These are phyloP conservation scores for Corylus heterophylla DNA, from an alignment of 306 rosid species.

Conservation along the genomic window DNA sequence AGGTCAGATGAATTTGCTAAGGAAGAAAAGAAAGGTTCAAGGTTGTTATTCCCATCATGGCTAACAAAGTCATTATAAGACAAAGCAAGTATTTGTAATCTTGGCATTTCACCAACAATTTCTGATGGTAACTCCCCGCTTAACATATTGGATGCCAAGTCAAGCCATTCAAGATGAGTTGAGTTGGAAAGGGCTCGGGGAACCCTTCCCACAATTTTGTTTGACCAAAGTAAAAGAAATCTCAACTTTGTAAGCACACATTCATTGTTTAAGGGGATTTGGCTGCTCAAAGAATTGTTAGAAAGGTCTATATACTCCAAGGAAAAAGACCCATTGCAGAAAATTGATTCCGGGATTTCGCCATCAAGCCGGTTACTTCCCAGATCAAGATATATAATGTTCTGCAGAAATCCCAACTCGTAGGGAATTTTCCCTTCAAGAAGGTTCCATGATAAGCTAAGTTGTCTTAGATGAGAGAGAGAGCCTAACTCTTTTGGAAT, in stretches of 20 bases:
- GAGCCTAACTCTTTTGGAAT: constrained; percentile 72
- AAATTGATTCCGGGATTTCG: constrained; percentile 61
- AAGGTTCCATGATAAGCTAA: constrained; percentile 64
- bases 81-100: constrained; percentile 70
- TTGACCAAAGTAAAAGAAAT: constrained; percentile 85
- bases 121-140: constrained; percentile 63
- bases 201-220: constrained; percentile 59
- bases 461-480: constrained; percentile 50
- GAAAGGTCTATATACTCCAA: constrained; percentile 78
- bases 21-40: constrained; percentile 78
- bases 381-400: constrained; percentile 67
- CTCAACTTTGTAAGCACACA: constrained; percentile 56
- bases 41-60: constrained; percentile 77
- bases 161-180: constrained; percentile 78
- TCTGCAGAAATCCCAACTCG: constrained; percentile 64
- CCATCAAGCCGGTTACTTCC: constrained; percentile 67
- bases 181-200: constrained; percentile 73
- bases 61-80: constrained; percentile 72
- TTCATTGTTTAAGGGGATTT: constrained; percentile 57
- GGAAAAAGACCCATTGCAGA: constrained; percentile 64
- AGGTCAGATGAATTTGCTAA: constrained; percentile 55
- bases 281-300: constrained; percentile 70
- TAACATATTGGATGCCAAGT: constrained; percentile 72
- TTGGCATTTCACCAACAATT: constrained; percentile 52
- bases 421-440: constrained; percentile 63